Base-by-base conservation (phyloP, 2,329 filamentous ascomycete species). In the Cladophialophora exuberans region DNA sequence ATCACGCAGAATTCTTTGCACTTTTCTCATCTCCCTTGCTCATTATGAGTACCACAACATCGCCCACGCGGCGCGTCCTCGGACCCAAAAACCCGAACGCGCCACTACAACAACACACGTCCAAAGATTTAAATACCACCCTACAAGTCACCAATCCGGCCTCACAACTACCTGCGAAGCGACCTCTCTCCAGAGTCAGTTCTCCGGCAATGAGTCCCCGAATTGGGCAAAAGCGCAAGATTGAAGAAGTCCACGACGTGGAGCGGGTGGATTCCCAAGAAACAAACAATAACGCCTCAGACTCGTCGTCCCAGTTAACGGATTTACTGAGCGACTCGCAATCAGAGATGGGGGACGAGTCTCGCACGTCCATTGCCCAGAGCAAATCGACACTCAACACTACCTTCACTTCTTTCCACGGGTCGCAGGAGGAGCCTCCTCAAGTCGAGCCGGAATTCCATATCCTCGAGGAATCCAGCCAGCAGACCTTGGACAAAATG, bases 381-480 rank as follows among this genome's bases (percentile, higher is more conserved):
- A 38, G 45, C 15, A 58, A 54, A 25, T 47, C 54, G 3, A 59
- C 59, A 1, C 48, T 54, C 5, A 46, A 53, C 30, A 63, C 61
- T 3, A 18, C 43, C 6, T 36, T 45, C 25, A 56, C 60, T 10
- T 63, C 62, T 1, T 63, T 64, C 35, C 43, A 47, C 18, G 56
- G 46, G 6, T 61, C 62, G 6, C 63, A 65, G 41, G 55, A 61
- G 22, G 57, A 57, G 15, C 28, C 56, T 15, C 23, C 43, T n/a
- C 41, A 50, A 22, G 23, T 63, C 23, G 63, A 65, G 46, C 31
- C 54, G 22, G 55, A 64, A 28, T 65, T 65, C 36, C 51, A 59
- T 38, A 62, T 65, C 5, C 62, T 54, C 18, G 63, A 65, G n/a
- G 63, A 65, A 45, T 59, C 58, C 44, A 64, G 61, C 39, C 63